phyloP scores from a whole-genome alignment of 139 green algal species.

The Volvox reticuliferus region DNA sequence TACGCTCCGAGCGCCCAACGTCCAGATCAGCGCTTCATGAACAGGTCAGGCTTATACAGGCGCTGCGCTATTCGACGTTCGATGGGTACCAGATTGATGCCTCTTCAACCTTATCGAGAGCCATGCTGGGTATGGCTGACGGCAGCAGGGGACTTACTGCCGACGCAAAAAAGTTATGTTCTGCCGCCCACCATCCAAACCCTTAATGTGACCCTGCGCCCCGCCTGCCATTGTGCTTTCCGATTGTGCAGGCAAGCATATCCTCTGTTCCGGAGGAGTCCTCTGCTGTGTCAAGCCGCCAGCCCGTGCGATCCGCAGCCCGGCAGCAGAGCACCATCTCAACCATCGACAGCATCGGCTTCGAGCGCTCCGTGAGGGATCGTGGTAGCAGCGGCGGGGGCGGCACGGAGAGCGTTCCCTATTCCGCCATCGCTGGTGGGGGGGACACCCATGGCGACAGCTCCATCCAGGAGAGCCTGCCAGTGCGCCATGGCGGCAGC shows the following conservation, averaged over 20 bases:
- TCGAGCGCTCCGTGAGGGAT: background rate
- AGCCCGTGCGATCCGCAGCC: background rate
- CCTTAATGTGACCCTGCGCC: too few relatives aligned
- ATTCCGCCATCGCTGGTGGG: background rate
- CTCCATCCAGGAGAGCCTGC: constrained; percentile 33
- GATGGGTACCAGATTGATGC: too few relatives aligned
- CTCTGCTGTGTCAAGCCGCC: background rate
- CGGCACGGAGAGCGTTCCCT: background rate
- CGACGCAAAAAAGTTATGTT: too few relatives aligned
- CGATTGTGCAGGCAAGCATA: background rate
- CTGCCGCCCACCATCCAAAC: too few relatives aligned
- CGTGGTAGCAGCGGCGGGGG: background rate
- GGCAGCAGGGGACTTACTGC: too few relatives aligned
- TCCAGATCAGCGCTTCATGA: background rate
- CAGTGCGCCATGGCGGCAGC: background rate
- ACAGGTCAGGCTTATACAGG: background rate
- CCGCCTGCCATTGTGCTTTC: too few relatives aligned
- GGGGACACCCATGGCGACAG: background rate
- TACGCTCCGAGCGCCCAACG: background rate
- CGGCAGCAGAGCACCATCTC: constrained; percentile 15
- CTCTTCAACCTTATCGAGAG: too few relatives aligned
- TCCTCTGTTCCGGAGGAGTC: constrained; percentile 5
- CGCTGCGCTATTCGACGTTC: too few relatives aligned
- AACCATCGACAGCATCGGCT: constrained; percentile 17
- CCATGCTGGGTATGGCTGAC: too few relatives aligned